phyloP scores from a whole-genome alignment of 257 asterid genomes.

The Voacanga thouarsii region DNA sequence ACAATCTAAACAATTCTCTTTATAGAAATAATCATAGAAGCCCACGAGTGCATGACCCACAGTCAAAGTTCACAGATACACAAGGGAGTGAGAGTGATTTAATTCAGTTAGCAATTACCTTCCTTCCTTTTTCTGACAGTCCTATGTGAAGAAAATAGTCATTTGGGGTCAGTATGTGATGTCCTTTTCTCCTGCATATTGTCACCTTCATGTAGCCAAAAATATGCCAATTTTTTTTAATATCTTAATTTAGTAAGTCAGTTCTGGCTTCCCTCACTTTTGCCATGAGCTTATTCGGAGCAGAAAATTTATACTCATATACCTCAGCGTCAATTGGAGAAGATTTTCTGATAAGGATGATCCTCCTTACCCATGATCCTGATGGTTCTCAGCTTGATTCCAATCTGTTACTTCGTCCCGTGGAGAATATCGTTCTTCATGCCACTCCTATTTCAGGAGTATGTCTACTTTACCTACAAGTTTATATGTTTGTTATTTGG shows the following conservation, averaged over 20 bases:
- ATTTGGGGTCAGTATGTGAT: neutral
- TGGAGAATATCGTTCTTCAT: conserved; percentile 36
- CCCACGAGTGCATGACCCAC: neutral
- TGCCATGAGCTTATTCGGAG: conserved; percentile 37
- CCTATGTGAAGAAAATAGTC: neutral
- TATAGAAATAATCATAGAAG: neutral
- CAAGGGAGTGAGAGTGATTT: neutral
- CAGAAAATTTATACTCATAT: conserved; percentile 13
- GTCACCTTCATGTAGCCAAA: neutral
- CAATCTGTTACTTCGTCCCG: conserved; percentile 35
- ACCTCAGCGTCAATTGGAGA: conserved; percentile 32
- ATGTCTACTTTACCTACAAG: conserved; percentile 9
- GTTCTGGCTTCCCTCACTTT: conserved; percentile 3
- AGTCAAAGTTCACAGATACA: neutral
- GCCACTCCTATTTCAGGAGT: conserved; percentile 29
- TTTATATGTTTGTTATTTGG: neutral
- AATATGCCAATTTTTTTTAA: neutral
- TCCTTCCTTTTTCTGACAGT: neutral
- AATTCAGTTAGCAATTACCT: neutral
- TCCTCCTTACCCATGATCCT: conserved; percentile 59
- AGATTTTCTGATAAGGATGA: conserved; percentile 46
- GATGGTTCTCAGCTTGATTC: conserved; percentile 49
- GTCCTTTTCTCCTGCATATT: neutral
- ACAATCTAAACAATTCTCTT: neutral
- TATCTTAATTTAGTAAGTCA: neutral